phyloP scores from a whole-genome alignment of 139 green algal genomes.

The Coccomyxa sp. region DNA sequence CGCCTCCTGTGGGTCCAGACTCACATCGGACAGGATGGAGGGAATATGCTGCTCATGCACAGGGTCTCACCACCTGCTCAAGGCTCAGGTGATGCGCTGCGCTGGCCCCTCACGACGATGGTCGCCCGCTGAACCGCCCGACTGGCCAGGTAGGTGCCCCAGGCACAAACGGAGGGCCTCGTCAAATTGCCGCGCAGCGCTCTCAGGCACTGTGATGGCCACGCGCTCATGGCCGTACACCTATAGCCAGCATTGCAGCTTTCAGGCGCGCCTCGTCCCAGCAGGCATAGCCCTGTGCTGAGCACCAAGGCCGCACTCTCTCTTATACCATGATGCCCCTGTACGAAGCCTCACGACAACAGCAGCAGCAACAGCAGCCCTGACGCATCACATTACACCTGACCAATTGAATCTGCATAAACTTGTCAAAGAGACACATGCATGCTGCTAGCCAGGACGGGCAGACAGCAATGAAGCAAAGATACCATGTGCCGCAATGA shows the following conservation, averaged over 20 bases:
- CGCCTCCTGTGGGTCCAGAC: too few relatives aligned
- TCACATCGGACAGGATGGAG: too few relatives aligned
- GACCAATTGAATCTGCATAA: background rate
- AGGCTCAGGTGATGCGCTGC: too few relatives aligned
- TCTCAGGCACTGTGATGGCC: slow-evolving; percentile 8
- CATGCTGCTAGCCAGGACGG: background rate
- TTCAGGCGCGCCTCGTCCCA: background rate
- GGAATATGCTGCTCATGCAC: too few relatives aligned
- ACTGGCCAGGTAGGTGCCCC: too few relatives aligned
- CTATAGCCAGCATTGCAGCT: slow-evolving; percentile 1
- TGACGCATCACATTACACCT: background rate
- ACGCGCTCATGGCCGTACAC: slow-evolving; percentile 14
- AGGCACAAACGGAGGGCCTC: slow-evolving; percentile 4
- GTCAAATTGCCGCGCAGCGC: slow-evolving; percentile 6
- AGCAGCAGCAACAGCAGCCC: background rate
- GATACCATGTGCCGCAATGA: background rate
- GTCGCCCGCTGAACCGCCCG: too few relatives aligned
- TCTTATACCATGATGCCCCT: background rate
- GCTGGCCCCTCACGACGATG: too few relatives aligned
- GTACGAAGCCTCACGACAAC: background rate
- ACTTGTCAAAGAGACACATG: background rate
- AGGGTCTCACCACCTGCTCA: too few relatives aligned
- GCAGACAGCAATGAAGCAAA: background rate
- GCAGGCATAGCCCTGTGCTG: background rate
- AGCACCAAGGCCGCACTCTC: background rate